Percentiles rank a stretch among this genome's conserved stretches.
phyloP scores from a whole-genome alignment of 2,329 filamentous ascomycete genomes.

The Microcera coccophila region DNA sequence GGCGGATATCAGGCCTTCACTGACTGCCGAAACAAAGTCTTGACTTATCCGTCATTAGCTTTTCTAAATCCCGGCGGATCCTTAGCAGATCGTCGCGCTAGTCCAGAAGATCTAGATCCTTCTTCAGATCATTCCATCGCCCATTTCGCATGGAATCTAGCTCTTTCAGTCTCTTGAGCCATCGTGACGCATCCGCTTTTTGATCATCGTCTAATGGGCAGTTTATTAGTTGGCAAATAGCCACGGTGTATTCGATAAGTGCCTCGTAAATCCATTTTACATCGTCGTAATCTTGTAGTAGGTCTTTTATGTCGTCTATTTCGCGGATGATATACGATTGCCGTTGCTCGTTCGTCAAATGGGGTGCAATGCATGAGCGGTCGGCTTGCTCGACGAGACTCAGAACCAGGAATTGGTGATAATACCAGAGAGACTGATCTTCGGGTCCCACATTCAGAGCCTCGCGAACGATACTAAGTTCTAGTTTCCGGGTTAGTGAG shows the following conservation, averaged over 20 bases:
- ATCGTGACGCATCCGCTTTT: constrained; percentile 45
- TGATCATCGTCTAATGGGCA: constrained; percentile 38
- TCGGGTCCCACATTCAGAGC: constrained; percentile 86
- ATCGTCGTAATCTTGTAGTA: constrained; percentile 55
- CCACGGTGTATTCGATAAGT: constrained; percentile 68
- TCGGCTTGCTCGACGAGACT: constrained; percentile 54
- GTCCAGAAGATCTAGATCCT: constrained; percentile 31
- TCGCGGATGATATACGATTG: constrained; percentile 64
- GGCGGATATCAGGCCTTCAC: too few species aligned
- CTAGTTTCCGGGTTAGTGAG: constrained; percentile 35
- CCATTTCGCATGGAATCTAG: constrained; percentile 72
- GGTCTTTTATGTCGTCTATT: constrained; percentile 67
- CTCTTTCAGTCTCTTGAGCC: constrained; percentile 62
- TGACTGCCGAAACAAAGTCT: too few species aligned
- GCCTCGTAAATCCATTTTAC: constrained; percentile 87
- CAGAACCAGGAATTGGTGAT: constrained; percentile 82
- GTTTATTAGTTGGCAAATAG: constrained; percentile 52
- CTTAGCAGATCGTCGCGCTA: too few species aligned
- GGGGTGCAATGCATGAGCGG: constrained; percentile 58
- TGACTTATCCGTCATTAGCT: too few species aligned
- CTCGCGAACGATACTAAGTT: constrained; percentile 70
- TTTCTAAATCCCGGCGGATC: too few species aligned
- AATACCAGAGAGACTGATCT: constrained; percentile 96
- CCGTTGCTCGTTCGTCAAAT: constrained; percentile 59
- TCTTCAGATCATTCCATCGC: constrained; percentile 70